Evolutionary conservation across 139 green algal genomes (phyloP).

Genomic region (Mesostigma viride): DNA sequence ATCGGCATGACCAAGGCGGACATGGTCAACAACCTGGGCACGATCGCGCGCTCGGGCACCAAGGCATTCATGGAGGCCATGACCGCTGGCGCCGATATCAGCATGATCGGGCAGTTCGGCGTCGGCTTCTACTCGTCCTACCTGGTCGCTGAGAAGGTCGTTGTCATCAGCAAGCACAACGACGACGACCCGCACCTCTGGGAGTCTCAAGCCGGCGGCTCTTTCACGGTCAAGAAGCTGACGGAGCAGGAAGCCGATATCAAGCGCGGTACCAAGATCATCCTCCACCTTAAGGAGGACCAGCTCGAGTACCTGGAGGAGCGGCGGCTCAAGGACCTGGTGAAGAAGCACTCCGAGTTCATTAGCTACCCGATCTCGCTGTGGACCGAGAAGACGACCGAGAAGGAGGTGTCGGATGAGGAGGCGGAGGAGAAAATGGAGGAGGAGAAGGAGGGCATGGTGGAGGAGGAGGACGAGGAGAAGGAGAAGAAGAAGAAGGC

Average conservation of each 20-base stretch:
- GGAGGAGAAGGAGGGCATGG: slow-evolving; percentile 54
- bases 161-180: slow-evolving; percentile 88
- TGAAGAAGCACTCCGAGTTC: slow-evolving; percentile 99
- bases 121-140: slow-evolving; percentile 99
- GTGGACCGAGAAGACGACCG: slow-evolving; percentile 89
- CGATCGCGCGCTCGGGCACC: slow-evolving; percentile 96
- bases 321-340: slow-evolving; percentile 90
- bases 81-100: slow-evolving; percentile 88
- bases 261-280: slow-evolving; percentile 90
- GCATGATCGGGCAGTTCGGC: slow-evolving; percentile 99
- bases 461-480: slow-evolving; percentile 66
- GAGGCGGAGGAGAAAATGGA: slow-evolving; percentile 57
- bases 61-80: slow-evolving; percentile 99
- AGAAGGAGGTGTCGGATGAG: slow-evolving; percentile 90
- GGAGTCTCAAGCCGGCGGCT: slow-evolving; percentile 92
- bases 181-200: slow-evolving; percentile 93
- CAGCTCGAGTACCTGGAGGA: slow-evolving; percentile 94
- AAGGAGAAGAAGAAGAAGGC: slow-evolving; percentile 41
- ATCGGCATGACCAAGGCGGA: slow-evolving; percentile 96
- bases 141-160: slow-evolving; percentile 83
- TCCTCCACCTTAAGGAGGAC: slow-evolving; percentile 80
- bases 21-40: slow-evolving; percentile 98
- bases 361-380: slow-evolving; percentile 97
- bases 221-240: slow-evolving; percentile 85
- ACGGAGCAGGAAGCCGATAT: slow-evolving; percentile 54